Evolutionary conservation across 2,329 filamentous ascomycete genomes (phyloP).

Genomic region (Didymosphaeria variabile): DNA sequence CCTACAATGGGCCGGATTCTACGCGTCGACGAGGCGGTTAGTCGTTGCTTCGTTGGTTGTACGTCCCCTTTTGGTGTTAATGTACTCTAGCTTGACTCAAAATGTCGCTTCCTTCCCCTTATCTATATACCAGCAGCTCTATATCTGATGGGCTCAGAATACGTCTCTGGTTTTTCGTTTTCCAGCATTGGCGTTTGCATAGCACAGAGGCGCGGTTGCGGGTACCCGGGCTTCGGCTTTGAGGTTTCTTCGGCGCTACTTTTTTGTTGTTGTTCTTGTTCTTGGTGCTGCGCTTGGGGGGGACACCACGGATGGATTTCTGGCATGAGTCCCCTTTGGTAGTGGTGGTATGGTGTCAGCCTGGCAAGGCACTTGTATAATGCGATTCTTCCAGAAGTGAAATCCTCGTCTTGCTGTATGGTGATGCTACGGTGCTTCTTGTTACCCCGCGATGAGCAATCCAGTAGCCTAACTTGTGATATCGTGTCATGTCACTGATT

Average conservation of each 20-base stretch:
- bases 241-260: neutral
- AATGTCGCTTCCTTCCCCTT: no score
- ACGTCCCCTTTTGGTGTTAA: neutral
- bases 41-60: neutral
- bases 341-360: neutral
- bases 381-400: neutral
- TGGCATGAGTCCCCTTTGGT: neutral
- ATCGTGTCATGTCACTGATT: neutral
- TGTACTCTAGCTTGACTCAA: slow-evolving; percentile 10
- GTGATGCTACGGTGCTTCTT: no score
- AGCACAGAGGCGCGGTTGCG: slow-evolving; percentile 16
- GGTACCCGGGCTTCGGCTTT: slow-evolving; percentile 3
- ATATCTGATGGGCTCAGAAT: no score
- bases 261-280: neutral
- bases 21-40: slow-evolving; percentile 35
- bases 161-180: neutral
- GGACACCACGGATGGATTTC: slow-evolving; percentile 17
- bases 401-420: no score
- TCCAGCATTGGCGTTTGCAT: slow-evolving; percentile 33
- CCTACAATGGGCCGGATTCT: slow-evolving; percentile 39
- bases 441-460: no score
- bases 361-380: slow-evolving; percentile 1
- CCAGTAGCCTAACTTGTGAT: neutral
- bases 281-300: slow-evolving; percentile 9
- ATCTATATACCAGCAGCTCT: no score